A percentile compares a stretch with the other conserved stretches of the same genome.
Evolutionary conservation across 768 basidiomycete species (phyloP).

Genomic region (Lyophyllum shimeji): DNA sequence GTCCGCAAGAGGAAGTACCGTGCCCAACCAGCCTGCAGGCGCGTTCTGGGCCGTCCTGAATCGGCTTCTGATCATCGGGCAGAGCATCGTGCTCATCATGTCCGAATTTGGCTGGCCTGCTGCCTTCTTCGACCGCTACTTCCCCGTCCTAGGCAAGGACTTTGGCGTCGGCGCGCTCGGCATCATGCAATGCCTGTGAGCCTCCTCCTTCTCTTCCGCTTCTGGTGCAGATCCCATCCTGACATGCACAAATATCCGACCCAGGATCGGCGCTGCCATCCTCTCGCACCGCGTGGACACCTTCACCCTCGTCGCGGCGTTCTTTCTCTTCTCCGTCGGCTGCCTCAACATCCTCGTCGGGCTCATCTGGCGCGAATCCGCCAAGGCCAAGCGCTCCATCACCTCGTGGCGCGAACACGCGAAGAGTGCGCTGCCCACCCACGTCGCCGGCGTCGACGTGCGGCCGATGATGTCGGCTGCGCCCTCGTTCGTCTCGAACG

Average conservation of each 20-base stretch:
- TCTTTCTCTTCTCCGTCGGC: slow-evolving; percentile 91
- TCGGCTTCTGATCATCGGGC: slow-evolving; percentile 83
- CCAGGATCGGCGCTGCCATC: slow-evolving; percentile 66
- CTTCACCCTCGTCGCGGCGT: slow-evolving; percentile 88
- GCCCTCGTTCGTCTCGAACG: slow-evolving; percentile 36
- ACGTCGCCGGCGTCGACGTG: slow-evolving; percentile 36
- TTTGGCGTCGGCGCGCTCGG: slow-evolving; percentile 90
- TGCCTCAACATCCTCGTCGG: slow-evolving; percentile 83
- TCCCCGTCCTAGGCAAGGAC: slow-evolving; percentile 80
- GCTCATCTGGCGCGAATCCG: slow-evolving; percentile 66
- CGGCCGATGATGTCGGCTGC: slow-evolving; percentile 33
- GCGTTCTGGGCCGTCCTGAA: slow-evolving; percentile 91
- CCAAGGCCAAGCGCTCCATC: slow-evolving; percentile 62
- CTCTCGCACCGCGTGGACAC: slow-evolving; percentile 80
- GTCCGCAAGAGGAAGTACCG: slow-evolving; percentile 61
- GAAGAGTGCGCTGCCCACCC: slow-evolving; percentile 53
- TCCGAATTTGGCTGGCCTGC: slow-evolving; percentile 84
- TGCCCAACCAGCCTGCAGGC: slow-evolving; percentile 89
- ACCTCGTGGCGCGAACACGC: slow-evolving; percentile 60
- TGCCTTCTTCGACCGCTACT: slow-evolving; percentile 76
- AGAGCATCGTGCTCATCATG: slow-evolving; percentile 75
- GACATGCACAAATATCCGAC: background rate
- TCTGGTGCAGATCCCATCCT: background rate
- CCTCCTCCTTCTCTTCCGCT: background rate
- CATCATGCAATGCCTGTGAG: slow-evolving; percentile 82